Percentiles rank a stretch among this genome's conserved stretches.
Conservation (phyloP, 768 basidiomycete genomes). For the Termitomyces sp. region DNA sequence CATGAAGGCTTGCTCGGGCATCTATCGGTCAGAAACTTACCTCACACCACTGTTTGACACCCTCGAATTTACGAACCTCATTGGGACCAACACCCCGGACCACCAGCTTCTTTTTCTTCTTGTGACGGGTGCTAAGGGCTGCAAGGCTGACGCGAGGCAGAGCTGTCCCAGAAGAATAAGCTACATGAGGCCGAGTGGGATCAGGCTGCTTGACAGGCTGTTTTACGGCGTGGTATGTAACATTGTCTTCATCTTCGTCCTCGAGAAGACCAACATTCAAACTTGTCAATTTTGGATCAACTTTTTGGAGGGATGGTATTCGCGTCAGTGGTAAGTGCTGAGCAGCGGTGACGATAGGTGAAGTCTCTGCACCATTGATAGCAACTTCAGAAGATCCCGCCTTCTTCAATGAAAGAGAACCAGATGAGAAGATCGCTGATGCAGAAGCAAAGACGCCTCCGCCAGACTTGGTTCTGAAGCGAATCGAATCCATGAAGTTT, state of each 20-base stretch:
- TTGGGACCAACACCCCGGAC: constrained; percentile 60
- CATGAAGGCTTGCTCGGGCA: background rate
- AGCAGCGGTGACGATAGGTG: constrained; percentile 4
- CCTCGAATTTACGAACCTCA: constrained; percentile 61
- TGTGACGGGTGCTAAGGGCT: constrained; percentile 32
- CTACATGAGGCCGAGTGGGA: constrained; percentile 27
- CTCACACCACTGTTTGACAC: constrained; percentile 71
- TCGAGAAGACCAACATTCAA: constrained; percentile 11
- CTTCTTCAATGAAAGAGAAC: constrained; percentile 24
- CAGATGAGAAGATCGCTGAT: constrained; percentile 20
- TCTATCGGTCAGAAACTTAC: constrained; percentile 27
- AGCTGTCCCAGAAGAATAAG: constrained; percentile 26
- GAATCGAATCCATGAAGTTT: constrained; percentile 35
- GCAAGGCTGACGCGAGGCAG: constrained; percentile 31
- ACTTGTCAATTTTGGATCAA: constrained; percentile 17
- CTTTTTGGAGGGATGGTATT: constrained; percentile 26
- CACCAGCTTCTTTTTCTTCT: constrained; percentile 59
- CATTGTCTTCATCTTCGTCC: constrained; percentile 22
- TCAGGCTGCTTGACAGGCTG: constrained; percentile 10
- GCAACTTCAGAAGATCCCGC: constrained; percentile 15
- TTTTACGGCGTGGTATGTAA: constrained; percentile 11
- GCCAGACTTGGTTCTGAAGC: constrained; percentile 26
- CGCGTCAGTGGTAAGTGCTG: constrained; percentile 14
- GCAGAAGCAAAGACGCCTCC: constrained; percentile 26
- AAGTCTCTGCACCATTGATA: constrained; percentile 4